Evolutionary conservation across 306 rosid genomes (phyloP), one percentile per base, ranked within the genome.

Genomic region (Castanea crenata): DNA sequence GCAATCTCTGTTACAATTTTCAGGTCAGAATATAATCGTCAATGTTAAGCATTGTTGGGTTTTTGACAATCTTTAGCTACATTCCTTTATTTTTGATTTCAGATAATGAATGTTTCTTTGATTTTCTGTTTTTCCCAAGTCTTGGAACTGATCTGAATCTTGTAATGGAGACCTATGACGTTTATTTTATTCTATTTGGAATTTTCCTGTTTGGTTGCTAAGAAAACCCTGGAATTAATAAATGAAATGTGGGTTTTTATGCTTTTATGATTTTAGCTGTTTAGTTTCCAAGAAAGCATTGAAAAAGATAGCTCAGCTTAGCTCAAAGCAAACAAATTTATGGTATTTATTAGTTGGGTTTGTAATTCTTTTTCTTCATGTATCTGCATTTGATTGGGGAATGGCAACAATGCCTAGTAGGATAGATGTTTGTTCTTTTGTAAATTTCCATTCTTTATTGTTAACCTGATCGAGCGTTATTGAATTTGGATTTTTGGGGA

Each of bases 11-110:
- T 32, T 18, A 14, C 72, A 34, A 34, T 44, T 29, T 77, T 10
- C 61, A 83, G 96, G 92, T 88, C 16, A 59, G 59, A 25, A n/a
- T n/a, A 27, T 23, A 3, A 23, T 59, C 13, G 11, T 59, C 31
- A 20, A 20, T 59, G 65, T 10, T 9, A 59, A 3, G 65, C 65
- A 4, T 59, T 58, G 13, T 20, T 58, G 9, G 29, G 64, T 20
- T 58, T 23, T 58, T 4, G 11, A 38, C 46, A 38, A 38, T 38
- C 46, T 20, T 58, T 18, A 20, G 29, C 64, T 58, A 58, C 27
- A 20, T 20, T 56, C 11, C 6, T 21, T 58, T 25, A 0, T 7
- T 6, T 9, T 58, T 21, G 1, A 8, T 21, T 57, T 9, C 25
- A 20, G 35, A 77, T 12, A 21, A 64, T 29, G 12, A 29, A 25